phyloP scores from a whole-genome alignment of 1,284 basidiomycete genomes.

The Leccinum variabile region DNA sequence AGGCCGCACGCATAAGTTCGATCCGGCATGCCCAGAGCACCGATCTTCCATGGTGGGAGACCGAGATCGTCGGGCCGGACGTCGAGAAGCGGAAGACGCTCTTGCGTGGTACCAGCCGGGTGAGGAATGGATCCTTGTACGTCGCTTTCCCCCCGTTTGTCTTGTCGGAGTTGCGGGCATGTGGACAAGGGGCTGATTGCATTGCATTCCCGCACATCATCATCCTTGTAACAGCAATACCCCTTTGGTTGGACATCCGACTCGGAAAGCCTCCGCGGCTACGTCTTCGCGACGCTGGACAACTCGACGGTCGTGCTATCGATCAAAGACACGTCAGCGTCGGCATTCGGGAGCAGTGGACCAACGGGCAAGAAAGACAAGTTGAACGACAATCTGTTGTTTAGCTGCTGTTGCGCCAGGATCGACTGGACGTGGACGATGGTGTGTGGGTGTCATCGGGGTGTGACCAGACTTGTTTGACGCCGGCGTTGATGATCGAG shows the following conservation, averaged over 20 bases:
- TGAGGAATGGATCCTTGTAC: conserved; percentile 63
- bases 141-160: conserved; percentile 20
- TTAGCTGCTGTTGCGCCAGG: conserved; percentile 95
- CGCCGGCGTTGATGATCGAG: conserved; percentile 77
- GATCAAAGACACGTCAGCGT: conserved; percentile 92
- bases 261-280: conserved; percentile 86
- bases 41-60: conserved; percentile 59
- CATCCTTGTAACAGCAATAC: conserved; percentile 48
- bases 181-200: neutral
- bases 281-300: conserved; percentile 82
- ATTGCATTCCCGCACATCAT: neutral
- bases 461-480: conserved; percentile 84
- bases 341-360: conserved; percentile 77
- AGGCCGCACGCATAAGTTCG: conserved; percentile 51
- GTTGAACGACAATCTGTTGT: conserved; percentile 93
- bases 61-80: conserved; percentile 66
- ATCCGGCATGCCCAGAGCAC: conserved; percentile 48
- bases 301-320: conserved; percentile 88
- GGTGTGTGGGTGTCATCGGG: conserved; percentile 90
- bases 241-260: conserved; percentile 94
- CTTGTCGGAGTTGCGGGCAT: neutral
- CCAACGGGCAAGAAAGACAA: conserved; percentile 91
- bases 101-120: conserved; percentile 78
- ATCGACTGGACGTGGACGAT: conserved; percentile 95
- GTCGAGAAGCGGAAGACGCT: conserved; percentile 77